Conservation (phyloP, 768 basidiomycete genomes). For the Trametes punicea region DNA sequence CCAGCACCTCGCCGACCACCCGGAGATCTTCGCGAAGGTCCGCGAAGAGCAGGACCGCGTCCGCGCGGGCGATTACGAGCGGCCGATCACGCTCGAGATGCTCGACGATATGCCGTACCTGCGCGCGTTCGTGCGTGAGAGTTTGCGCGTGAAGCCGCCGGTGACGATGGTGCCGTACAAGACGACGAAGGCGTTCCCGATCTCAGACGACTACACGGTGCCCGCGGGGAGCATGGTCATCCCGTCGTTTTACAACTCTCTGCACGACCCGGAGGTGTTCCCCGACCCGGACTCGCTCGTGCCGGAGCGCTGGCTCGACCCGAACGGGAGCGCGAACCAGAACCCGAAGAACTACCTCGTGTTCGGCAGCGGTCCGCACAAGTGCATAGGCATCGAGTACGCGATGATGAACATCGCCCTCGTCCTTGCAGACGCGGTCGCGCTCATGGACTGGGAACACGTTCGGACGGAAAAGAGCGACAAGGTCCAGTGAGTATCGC, state of each 20-base stretch:
- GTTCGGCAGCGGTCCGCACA: conserved; percentile 91
- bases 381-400: conserved; percentile 91
- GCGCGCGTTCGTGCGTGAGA: conserved; percentile 90
- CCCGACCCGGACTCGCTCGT: conserved; percentile 78
- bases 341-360: conserved; percentile 96
- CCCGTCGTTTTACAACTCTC: conserved; percentile 87
- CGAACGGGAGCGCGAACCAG: conserved; percentile 67
- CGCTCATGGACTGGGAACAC: conserved; percentile 85
- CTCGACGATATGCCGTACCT: conserved; percentile 93
- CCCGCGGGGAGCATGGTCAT: conserved; percentile 93
- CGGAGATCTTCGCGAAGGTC: conserved; percentile 83
- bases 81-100: conserved; percentile 81
- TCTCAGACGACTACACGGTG: conserved; percentile 87
- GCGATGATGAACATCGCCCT: conserved; percentile 88
- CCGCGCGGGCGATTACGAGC: conserved; percentile 72
- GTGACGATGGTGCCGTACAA: conserved; percentile 99
- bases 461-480: conserved; percentile 74
- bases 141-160: conserved; percentile 86
- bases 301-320: conserved; percentile 94
- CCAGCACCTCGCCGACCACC: conserved; percentile 93
- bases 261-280: conserved; percentile 87
- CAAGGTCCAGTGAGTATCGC: conserved; percentile 70
- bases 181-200: conserved; percentile 86
- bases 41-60: conserved; percentile 87
- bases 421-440: conserved; percentile 77